Evolutionary conservation across 139 green algal species (phyloP), one percentile per base, ranked within the genome.

Genomic region (Chlorella sp.): DNA sequence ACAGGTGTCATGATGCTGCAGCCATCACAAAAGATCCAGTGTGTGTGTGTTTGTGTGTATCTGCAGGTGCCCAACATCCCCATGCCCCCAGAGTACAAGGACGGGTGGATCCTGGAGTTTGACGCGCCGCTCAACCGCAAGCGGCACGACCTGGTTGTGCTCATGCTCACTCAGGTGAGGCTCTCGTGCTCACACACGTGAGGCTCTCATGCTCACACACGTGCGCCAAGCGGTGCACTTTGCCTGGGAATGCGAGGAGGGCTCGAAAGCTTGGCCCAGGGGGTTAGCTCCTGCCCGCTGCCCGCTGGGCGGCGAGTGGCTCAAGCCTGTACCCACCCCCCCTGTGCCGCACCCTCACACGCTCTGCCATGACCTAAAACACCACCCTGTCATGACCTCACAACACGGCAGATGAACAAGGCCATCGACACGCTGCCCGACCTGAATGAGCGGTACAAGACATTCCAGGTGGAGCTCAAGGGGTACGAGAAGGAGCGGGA

Each of bases 351-450:
- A 55, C 17, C 10, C 17, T 55, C n/a, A n/a, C 10, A 55, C 42
- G 42, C 10, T 55, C 17, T 55, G 42, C 17, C 10, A 55, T 55
- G 42, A 55, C 17, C 10, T 55, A 10, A n/a, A n/a, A n/a, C n/a
- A n/a, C n/a, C n/a, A n/a, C n/a, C n/a, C n/a, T n/a, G n/a, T n/a
- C n/a, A 59, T 59, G 49, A 17, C 17, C 49, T 59, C 14, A 26
- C 49, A 10, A 17, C n/a, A n/a, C n/a, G 51, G 64, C 64, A 72
- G 67, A 92, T 92, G 79, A 94, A 94, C 59, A 36, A 55, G 31
- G 79, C 74, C 27, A 79, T 81, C 20, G 51, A 31, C 3, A 64
- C 31, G 0, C 35, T 85, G 62, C 79, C 77, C 5, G 67, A 82
- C 72, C 61, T 82, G 3, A 64, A n/a, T 31, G 49, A 72, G 5